phyloP scores from a whole-genome alignment of 2,329 filamentous ascomycete species.

The Fusarium chaquense region DNA sequence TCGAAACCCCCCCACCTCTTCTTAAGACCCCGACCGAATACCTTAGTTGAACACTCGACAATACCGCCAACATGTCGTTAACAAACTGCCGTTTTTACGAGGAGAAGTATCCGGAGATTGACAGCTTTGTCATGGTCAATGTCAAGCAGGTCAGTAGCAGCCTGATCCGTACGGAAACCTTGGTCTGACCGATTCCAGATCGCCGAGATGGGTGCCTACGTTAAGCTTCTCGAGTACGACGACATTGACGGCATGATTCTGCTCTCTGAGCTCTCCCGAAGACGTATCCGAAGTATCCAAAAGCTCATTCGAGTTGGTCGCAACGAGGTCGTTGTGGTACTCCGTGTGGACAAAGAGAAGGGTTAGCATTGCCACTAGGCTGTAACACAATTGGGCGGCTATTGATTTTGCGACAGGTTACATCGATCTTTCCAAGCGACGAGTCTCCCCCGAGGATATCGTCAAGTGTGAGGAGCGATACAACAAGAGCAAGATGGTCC shows the following conservation, averaged over 20 bases:
- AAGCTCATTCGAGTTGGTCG: constrained; percentile 98
- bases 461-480: constrained; percentile 99
- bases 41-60: constrained; percentile 43
- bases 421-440: constrained; percentile 98
- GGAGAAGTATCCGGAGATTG: constrained; percentile 94
- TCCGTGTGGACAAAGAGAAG: constrained; percentile 99
- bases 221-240: constrained; percentile 99
- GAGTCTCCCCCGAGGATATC: constrained; percentile 97
- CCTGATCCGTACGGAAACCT: constrained; percentile 21
- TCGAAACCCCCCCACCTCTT: constrained; percentile 52
- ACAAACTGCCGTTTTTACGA: constrained; percentile 98
- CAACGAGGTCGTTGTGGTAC: constrained; percentile 98
- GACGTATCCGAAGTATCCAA: constrained; percentile 98
- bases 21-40: constrained; percentile 42
- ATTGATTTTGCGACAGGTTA: constrained; percentile 67
- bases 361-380: constrained; percentile 61
- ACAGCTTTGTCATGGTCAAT: constrained; percentile 99
- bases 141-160: constrained; percentile 84
- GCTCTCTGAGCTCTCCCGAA: constrained; percentile 94
- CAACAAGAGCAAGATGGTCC: constrained; percentile 99
- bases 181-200: constrained; percentile 69
- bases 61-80: constrained; percentile 83
- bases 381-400: constrained; percentile 33
- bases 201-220: constrained; percentile 99
- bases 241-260: constrained; percentile 99